Percentiles rank a stretch among this genome's conserved stretches.
phyloP scores from a whole-genome alignment of 148 eudicot genomes.

The Fagopyrum tataricum region DNA sequence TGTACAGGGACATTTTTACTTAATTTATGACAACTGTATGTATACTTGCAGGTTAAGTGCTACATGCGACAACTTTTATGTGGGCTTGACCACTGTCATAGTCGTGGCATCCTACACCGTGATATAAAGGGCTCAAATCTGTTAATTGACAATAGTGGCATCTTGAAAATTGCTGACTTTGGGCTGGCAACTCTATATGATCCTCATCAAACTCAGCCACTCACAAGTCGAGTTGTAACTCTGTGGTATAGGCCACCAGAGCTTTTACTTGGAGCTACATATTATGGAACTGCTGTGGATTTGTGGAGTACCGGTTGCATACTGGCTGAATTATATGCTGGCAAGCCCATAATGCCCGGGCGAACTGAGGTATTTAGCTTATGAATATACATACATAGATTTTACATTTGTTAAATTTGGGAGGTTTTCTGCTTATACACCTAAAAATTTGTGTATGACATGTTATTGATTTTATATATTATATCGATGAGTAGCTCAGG shows the following conservation, averaged over 20 bases:
- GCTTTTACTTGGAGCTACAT: conserved; percentile 78
- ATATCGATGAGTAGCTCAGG: not conserved
- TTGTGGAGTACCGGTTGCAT: conserved; percentile 91
- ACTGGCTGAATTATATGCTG: conserved; percentile 78
- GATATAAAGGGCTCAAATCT: conserved; percentile 88
- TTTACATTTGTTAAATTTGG: not conserved
- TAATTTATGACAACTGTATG: conserved; percentile 3
- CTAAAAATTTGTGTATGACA: not conserved
- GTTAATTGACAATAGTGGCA: conserved; percentile 65
- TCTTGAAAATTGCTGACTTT: conserved; percentile 82
- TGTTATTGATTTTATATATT: not conserved
- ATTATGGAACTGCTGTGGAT: conserved; percentile 70
- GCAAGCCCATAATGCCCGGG: conserved; percentile 88
- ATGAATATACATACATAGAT: not conserved
- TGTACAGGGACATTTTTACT: not conserved
- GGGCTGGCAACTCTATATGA: conserved; percentile 78
- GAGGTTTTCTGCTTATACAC: not conserved
- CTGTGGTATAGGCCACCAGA: conserved; percentile 92
- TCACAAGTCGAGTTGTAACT: conserved; percentile 88
- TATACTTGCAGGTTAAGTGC: conserved; percentile 60
- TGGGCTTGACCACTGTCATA: conserved; percentile 86
- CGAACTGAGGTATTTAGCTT: conserved; percentile 46
- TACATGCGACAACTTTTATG: conserved; percentile 73
- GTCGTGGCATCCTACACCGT: conserved; percentile 63
- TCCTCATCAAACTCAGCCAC: conserved; percentile 47